Evolutionary conservation across 2,329 filamentous ascomycete species (phyloP).

Genomic region (Ceratocystis colombiana): DNA sequence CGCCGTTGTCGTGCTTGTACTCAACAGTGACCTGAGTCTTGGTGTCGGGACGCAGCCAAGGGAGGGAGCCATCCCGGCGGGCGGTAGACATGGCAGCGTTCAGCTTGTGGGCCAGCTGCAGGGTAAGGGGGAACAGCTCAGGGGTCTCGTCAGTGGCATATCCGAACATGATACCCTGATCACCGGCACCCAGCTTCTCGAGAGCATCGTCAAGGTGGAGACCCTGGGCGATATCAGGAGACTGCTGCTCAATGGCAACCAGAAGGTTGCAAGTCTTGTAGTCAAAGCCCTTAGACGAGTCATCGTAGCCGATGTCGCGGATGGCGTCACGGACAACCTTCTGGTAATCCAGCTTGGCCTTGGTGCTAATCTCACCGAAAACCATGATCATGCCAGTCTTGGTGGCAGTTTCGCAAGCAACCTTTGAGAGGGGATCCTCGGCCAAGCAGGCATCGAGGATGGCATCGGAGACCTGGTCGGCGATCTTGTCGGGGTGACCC

Average conservation of each 20-base stretch:
- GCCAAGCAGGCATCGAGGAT: constrained; percentile 94
- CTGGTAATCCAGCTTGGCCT: constrained; percentile 93
- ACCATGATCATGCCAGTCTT: constrained; percentile 99
- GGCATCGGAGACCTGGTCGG: constrained; percentile 96
- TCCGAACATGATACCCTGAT: constrained; percentile 99
- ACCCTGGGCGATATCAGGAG: constrained; percentile 96
- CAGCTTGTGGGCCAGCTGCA: constrained; percentile 91
- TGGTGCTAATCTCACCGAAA: constrained; percentile 97
- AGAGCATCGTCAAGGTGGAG: constrained; percentile 96
- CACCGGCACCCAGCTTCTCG: constrained; percentile 95
- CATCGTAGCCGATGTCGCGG: constrained; percentile 98
- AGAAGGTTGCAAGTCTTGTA: constrained; percentile 99
- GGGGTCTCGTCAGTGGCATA: constrained; percentile 99
- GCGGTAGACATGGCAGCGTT: constrained; percentile 90
- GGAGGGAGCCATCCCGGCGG: constrained; percentile 73
- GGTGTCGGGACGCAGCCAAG: constrained; percentile 96
- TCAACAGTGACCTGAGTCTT: constrained; percentile 99
- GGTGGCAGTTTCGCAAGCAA: constrained; percentile 97
- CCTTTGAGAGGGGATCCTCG: constrained; percentile 94
- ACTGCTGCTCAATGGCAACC: constrained; percentile 98
- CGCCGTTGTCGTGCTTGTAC: constrained; percentile 93
- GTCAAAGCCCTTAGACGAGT: constrained; percentile 95
- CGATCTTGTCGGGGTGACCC: constrained; percentile 93
- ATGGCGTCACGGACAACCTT: constrained; percentile 88
- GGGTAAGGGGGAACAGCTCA: constrained; percentile 88